Conservation (phyloP, 2,329 filamentous ascomycete species). For the Hymenoscyphus repandus region DNA sequence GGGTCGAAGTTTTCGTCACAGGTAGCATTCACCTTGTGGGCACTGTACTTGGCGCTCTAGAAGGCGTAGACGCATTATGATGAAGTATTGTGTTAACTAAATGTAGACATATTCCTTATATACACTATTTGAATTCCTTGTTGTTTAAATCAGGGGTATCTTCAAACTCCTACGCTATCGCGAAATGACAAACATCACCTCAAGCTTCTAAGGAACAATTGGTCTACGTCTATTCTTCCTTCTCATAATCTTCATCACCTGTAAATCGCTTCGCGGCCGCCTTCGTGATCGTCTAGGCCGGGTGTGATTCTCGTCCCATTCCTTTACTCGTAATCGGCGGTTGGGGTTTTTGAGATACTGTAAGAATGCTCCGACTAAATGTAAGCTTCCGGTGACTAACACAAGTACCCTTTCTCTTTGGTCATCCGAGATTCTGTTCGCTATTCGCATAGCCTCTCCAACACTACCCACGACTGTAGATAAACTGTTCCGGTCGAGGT, state of each 20-base stretch:
- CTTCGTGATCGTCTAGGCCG: too few relatives aligned
- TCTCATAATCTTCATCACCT: too few relatives aligned
- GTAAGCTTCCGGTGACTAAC: conserved; percentile 77
- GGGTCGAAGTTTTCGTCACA: conserved; percentile 42
- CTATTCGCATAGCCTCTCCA: conserved; percentile 56
- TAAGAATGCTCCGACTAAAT: conserved; percentile 75
- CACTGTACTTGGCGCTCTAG: conserved; percentile 68
- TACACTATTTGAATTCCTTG: neutral
- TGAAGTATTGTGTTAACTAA: neutral
- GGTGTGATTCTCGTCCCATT: too few relatives aligned
- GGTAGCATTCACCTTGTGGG: conserved; percentile 61
- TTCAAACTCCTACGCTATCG: neutral
- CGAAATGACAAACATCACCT: too few relatives aligned
- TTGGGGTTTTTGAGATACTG: conserved; percentile 34
- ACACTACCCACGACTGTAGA: conserved; percentile 60
- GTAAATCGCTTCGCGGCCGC: too few relatives aligned
- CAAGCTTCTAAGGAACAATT: too few relatives aligned
- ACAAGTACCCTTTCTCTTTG: conserved; percentile 48
- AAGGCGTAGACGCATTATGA: conserved; percentile 33
- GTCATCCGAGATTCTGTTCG: conserved; percentile 34
- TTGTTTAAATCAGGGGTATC: too few relatives aligned
- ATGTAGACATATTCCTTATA: neutral
- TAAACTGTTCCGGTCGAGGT: conserved; percentile 42
- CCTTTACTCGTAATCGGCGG: neutral
- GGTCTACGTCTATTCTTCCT: too few relatives aligned